Evolutionary conservation across 768 basidiomycete species (phyloP), one percentile per base, ranked within the genome.

Genomic region (Hortiboletus flavorubellus): DNA sequence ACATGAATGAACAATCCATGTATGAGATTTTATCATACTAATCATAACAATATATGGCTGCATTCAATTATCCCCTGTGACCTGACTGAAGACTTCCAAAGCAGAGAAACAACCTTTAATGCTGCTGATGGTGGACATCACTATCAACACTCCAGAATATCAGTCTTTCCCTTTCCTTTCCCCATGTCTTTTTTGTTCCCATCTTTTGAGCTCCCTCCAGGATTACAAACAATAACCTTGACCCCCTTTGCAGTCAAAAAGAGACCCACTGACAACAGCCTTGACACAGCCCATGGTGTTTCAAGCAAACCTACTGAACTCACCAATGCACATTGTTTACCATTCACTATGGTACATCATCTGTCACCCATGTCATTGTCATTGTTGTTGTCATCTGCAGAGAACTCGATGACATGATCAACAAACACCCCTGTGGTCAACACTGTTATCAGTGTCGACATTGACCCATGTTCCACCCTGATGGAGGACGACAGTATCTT

Each of bases 351-450:
- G 16, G 40, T 30, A n/a, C 30, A 29, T n/a, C 30, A 50, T 30
- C 46, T 31, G 10, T 12, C 18, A 16, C 18, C 37, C 33, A 14
- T 5, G 8, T 53, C 47, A 21, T 21, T 26, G 14, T 56, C 62
- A 7, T 51, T 58, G 7, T 42, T 58, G 8, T 59, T 60, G 10
- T 64, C 26, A 15, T 61, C 68, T 8, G 48, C 10, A 0, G 61
- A 64, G 26, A 68, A 49, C 18, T 65, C 59, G 12, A 69, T 59
- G 16, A 69, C 59, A 8, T 59, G 55, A 29, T 68, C 64, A 8
- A 65, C 35, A 33, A 60, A 68, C 6, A 39, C 42, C 0, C 60
- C 64, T 12, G 15, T 59, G 11, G 54, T 51, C 3, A 55, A 53
- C 3, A 18, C 43, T 14, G 49, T 35, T n/a, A 39, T 11, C 0